phyloP scores from a whole-genome alignment of 257 asterid genomes.

The Solanum bukasovii region DNA sequence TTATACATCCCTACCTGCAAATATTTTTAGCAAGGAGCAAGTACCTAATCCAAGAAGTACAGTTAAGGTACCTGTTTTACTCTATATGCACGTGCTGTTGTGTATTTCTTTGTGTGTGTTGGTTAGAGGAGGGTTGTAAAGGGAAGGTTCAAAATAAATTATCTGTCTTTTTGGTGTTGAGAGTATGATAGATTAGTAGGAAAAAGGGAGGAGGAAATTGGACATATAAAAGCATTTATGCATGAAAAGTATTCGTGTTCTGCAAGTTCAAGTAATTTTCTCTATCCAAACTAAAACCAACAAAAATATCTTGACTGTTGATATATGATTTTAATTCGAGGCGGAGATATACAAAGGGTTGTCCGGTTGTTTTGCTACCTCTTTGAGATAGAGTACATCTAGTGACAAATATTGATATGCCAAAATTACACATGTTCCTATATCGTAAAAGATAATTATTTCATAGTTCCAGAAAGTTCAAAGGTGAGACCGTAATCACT shows the following conservation, averaged over 20 bases:
- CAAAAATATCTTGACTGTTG: neutral
- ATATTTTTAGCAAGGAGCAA: conserved; percentile 31
- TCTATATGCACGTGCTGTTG: neutral
- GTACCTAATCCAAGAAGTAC: conserved; percentile 26
- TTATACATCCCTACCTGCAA: conserved; percentile 60
- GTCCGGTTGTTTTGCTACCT: neutral
- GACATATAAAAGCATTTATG: neutral
- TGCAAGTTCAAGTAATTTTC: neutral
- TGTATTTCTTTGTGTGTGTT: neutral
- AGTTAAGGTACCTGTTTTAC: conserved; percentile 38
- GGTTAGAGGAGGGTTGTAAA: neutral
- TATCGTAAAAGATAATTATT: neutral
- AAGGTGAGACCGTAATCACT: neutral
- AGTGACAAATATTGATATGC: neutral
- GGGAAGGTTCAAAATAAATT: neutral
- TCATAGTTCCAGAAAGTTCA: neutral
- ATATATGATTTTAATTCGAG: neutral
- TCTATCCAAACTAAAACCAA: neutral
- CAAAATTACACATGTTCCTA: neutral
- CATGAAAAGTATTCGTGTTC: neutral
- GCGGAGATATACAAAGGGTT: neutral
- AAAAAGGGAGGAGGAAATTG: neutral
- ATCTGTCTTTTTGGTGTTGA: neutral
- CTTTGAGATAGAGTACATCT: neutral
- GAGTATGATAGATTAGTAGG: neutral